Percentiles rank a stretch among this genome's conserved stretches.
These are phyloP conservation scores for Aegilops longissima DNA, from an alignment of 176 grass and related monocot species.

Conservation along the genomic window DNA sequence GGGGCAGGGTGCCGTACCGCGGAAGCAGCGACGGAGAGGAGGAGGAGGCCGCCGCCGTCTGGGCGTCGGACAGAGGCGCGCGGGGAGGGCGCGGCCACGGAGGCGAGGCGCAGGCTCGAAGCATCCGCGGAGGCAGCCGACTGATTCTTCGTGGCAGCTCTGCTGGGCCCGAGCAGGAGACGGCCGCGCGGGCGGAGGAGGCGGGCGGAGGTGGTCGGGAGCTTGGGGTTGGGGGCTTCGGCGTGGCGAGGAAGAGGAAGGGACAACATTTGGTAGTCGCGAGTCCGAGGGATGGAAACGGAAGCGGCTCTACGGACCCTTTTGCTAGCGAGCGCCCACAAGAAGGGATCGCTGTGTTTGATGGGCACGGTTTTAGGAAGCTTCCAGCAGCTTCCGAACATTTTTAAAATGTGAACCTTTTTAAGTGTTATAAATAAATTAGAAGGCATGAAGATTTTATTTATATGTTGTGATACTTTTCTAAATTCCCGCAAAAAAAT, in stretches of 20 bases:
- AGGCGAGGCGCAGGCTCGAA: constrained; percentile 6
- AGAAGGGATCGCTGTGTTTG: no score
- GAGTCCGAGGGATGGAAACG: no score
- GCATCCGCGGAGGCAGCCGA: not conserved
- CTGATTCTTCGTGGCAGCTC: not conserved
- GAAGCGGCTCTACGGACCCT: no score
- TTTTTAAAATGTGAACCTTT: no score
- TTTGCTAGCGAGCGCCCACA: no score
- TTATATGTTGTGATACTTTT: no score
- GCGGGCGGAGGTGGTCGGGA: not conserved
- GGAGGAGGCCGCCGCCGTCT: constrained; percentile 25
- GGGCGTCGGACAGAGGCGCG: not conserved
- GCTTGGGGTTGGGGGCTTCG: not conserved
- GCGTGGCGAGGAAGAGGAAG: not conserved
- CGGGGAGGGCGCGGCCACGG: constrained; percentile 14
- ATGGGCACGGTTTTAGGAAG: no score
- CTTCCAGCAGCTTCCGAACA: no score
- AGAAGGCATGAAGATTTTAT: no score
- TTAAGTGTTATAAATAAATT: no score
- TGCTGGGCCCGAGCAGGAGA: not conserved
- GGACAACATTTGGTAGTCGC: no score
- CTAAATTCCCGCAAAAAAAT: no score
- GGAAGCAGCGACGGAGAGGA: constrained; percentile 52
- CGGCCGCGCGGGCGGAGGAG: not conserved
- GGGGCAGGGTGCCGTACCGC: constrained; percentile 37